Base-by-base conservation (phyloP, 208 protist species). In the Novymonas esmeraldas region DNA sequence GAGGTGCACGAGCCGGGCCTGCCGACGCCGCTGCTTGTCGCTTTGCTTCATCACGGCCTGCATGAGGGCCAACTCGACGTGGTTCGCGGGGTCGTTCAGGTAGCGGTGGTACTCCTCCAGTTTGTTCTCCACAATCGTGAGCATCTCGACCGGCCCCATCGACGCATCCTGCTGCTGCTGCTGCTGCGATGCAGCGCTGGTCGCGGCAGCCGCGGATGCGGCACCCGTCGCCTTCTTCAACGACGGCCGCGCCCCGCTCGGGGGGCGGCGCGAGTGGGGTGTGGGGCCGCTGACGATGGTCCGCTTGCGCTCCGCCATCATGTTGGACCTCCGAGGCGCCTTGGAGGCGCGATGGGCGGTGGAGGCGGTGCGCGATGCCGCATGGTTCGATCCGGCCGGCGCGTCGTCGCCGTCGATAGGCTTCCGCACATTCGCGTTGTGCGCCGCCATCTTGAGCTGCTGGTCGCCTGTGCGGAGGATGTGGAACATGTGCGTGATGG, bases 41-140 rank as follows among this genome's bases (percentile, higher is more conserved):
- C 84, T 83, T 9, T 79, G 70, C 76, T 95, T 97, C 70, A 94
- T 87, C 20, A 94, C 80, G 16, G 74, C 60, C 67, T 82, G 72
- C 46, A 95, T 86, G 20, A 95, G 70, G 5, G 80, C 38, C 20
- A 83, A 62, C n/a, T 93, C 88, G 33, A 94, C 77, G 16, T 79
- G 81, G 63, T 91, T 87, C 62, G 76, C 60, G 10, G 82, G 71
- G 55, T 93, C 76, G 26, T 29, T 78, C 24, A 94, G 89, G 72
- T 86, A 91, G 34, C 84, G 90, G 66, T 90, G 86, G 51, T 89
- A 90, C 78, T 94, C 89, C 66, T 98, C 92, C 24, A 98, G 65
- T 64, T 97, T 97, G 61, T 87, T 95, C 60, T 98, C 94, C 60
- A 98, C 93, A 38, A 95, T 90, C 13, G 92, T 96, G 28, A 98